Evolutionary conservation across 306 rosid species (phyloP), one percentile per base, ranked within the genome.

Genomic region (Rosa lucieae): DNA sequence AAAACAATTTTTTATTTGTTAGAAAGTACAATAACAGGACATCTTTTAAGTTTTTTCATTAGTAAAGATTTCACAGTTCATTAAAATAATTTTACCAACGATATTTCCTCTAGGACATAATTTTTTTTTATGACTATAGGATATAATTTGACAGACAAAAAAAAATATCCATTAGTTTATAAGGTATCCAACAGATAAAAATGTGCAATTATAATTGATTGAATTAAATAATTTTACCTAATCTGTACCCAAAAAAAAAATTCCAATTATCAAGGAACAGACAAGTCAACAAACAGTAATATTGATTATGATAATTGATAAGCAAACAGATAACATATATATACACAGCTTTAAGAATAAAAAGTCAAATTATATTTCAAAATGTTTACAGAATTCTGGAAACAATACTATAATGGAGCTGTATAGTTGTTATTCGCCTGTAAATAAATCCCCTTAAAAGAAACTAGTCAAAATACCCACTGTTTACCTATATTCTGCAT

Each of bases 401-500:
- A 75, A 14, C 26, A 8, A 26, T 44, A 62, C 46, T 3, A 29
- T 11, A 59, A 46, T 63, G 37, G 48, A 47, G 72, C 47, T 15
- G 14, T 47, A 13, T 18, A 63, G 71, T 76, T 62, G 79, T 61
- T 23, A 8, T 61, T 53, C 32, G 7, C 17, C 37, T 11, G 2
- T 26, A 43, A 15, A 75, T 39, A 5, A 37, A 65, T 40, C 75
- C 37, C 46, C 39, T 20, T 53, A 52, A 32, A 42, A 76, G 47
- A 52, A 63, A 26, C 0, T 0, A 26, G 29, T 26, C 29, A 26
- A 26, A 70, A 76, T 43, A 37, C 55, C 8, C 49, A 59, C 23
- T 51, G 73, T 40, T 77, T 86, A 88, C 99, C 99, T 95, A 65
- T 90, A 82, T 77, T 93, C 70, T 77, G 92, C 94, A 61, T 43